phyloP scores from a whole-genome alignment of 2,329 filamentous ascomycete species.

The Domatiomyces catenatus region DNA sequence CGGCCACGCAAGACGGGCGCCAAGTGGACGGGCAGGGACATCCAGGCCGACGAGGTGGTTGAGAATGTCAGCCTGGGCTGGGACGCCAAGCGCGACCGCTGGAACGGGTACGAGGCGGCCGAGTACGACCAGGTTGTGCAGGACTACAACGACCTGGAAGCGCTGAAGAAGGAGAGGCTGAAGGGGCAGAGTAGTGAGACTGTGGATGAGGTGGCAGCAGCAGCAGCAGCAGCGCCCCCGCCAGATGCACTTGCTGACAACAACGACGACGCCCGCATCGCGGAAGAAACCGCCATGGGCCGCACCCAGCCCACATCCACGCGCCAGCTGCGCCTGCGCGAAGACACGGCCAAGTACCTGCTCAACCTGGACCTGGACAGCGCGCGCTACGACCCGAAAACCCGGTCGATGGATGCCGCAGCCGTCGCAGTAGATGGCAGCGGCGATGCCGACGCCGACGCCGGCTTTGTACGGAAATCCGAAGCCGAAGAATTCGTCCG shows the following conservation, averaged over 20 bases:
- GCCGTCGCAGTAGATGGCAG: conserved; percentile 40
- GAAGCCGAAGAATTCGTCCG: conserved; percentile 86
- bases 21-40: conserved; percentile 81
- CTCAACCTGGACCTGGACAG: conserved; percentile 90
- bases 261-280: conserved; percentile 49
- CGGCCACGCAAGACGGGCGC: conserved; percentile 79
- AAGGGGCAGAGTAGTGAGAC: conserved; percentile 23
- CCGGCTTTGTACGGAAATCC: conserved; percentile 62
- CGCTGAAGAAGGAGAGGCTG: conserved; percentile 41
- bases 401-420: conserved; percentile 72
- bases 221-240: conserved; percentile 6
- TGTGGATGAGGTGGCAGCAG: conserved; percentile 22
- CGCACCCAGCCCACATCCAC: conserved; percentile 71
- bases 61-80: conserved; percentile 79
- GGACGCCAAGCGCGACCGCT: conserved; percentile 94
- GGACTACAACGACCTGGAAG: conserved; percentile 75
- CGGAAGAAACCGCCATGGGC: conserved; percentile 93
- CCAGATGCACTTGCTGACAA: conserved; percentile 3
- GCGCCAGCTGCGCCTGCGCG: conserved; percentile 74
- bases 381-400: conserved; percentile 95
- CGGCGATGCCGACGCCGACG: conserved; percentile 77
- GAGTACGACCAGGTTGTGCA: conserved; percentile 80
- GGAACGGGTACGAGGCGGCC: conserved; percentile 90
- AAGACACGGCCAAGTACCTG: conserved; percentile 94
- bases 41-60: conserved; percentile 77